phyloP scores from a whole-genome alignment of 2,329 filamentous ascomycete species.

The Fusarium buxicola region DNA sequence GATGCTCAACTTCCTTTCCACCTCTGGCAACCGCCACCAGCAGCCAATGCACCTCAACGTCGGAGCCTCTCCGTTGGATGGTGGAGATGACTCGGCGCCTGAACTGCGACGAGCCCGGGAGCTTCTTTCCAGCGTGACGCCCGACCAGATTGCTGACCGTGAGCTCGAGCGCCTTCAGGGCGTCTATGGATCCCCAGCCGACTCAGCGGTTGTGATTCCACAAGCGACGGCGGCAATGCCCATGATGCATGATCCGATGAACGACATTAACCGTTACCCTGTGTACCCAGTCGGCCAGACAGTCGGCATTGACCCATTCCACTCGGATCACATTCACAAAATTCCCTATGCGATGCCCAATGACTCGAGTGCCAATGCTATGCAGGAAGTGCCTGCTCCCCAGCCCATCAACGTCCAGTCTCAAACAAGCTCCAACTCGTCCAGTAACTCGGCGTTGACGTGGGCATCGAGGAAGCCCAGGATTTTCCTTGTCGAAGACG shows the following conservation, averaged over 20 bases:
- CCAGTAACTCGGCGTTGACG: conserved; percentile 55
- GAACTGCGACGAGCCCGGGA: conserved; percentile 69
- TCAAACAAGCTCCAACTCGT: conserved; percentile 37
- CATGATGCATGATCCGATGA: conserved; percentile 65
- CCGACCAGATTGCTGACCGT: conserved; percentile 64
- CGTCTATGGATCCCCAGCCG: conserved; percentile 65
- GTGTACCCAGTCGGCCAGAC: conserved; percentile 93
- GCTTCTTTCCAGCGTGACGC: conserved; percentile 63
- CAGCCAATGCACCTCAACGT: conserved; percentile 51
- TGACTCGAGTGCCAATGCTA: conserved; percentile 54
- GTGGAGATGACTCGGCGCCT: conserved; percentile 60
- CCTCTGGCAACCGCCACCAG: conserved; percentile 55
- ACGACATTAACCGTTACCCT: conserved; percentile 68
- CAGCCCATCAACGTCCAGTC: conserved; percentile 46
- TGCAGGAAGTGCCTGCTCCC: conserved; percentile 57
- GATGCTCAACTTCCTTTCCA: conserved; percentile 65
- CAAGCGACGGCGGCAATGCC: conserved; percentile 56
- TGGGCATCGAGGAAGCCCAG: conserved; percentile 76
- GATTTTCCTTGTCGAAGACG: conserved; percentile 91
- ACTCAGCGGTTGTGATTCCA: conserved; percentile 60
- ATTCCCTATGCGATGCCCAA: conserved; percentile 86
- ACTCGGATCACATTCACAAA: conserved; percentile 92
- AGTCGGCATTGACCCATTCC: conserved; percentile 94
- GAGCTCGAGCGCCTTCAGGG: conserved; percentile 68
- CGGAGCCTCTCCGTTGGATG: conserved; percentile 55